Percentiles rank a stretch among this genome's conserved stretches.
phyloP scores from a whole-genome alignment of 106 monocot species.

The Vanilla planifolia region DNA sequence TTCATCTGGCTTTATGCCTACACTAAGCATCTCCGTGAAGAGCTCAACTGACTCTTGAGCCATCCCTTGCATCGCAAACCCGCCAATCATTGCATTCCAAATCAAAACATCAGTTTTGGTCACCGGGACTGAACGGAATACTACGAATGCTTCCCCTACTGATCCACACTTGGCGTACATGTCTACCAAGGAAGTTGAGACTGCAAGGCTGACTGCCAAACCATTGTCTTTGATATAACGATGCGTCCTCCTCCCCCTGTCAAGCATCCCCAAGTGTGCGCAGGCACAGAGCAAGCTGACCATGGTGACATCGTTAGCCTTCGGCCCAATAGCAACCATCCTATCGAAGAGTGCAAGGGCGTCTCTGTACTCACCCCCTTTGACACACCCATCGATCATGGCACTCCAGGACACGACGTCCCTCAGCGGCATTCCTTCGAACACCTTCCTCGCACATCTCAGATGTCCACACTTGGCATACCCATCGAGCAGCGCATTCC shows the following conservation, averaged over 20 bases:
- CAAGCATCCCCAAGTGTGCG: constrained; percentile 48
- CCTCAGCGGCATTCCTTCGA: constrained; percentile 44
- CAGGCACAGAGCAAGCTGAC: constrained; percentile 63
- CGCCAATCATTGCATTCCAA: constrained; percentile 62
- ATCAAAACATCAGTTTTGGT: constrained; percentile 56
- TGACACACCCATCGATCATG: constrained; percentile 60
- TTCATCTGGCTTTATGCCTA: constrained; percentile 52
- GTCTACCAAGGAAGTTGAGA: constrained; percentile 61
- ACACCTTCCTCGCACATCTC: constrained; percentile 24
- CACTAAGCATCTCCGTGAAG: constrained; percentile 35
- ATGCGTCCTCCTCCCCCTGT: constrained; percentile 48
- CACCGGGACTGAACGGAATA: constrained; percentile 30
- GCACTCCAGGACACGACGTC: constrained; percentile 77
- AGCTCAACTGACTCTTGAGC: constrained; percentile 35
- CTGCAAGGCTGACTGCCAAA: constrained; percentile 17
- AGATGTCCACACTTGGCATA: constrained; percentile 56
- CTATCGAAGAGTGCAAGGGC: constrained; percentile 38
- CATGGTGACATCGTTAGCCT: constrained; percentile 50
- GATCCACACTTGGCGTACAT: constrained; percentile 80
- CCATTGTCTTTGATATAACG: constrained; percentile 26
- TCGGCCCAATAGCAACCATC: constrained; percentile 26
- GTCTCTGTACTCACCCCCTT: constrained; percentile 26
- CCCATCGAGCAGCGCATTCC: constrained; percentile 53
- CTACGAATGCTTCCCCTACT: constrained; percentile 39
- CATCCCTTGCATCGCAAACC: constrained; percentile 55